Base-by-base conservation (phyloP, 1,139 yeast species). In the Yamadazyma conglobata region DNA sequence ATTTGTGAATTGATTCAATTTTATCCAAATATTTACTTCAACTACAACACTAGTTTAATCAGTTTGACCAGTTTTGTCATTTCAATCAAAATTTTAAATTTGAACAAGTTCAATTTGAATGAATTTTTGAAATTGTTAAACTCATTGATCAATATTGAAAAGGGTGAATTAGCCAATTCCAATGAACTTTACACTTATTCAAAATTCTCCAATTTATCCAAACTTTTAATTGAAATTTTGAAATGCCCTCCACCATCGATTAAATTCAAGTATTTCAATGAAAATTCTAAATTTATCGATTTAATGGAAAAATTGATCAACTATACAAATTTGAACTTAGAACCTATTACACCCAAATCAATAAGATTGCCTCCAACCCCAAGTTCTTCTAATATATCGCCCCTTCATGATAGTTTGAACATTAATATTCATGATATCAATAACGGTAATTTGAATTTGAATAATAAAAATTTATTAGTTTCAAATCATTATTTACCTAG, bases 1-100 rank as follows among this genome's bases (percentile, higher is more conserved):
- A 53, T 80, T 27, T 79, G 87, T 46, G 87, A 80, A 48, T 58
- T 80, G 43, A 68, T 78, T 34, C 79, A 77, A 42, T 79, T 80
- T 53, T 75, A 78, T 48, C 73, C 78, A 28, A 70, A 70, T 38
- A 60, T 79, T 33, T 73, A 77, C 39, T 73, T 75, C 49, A 69
- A 68, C 43, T 73, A 70, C 50, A 60, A 75, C 15, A 58, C 77
- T 13, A 71, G 79, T 19, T 72, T 77, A 39, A 67, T 79, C 38
- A 78, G 82, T 9, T 59, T 76, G 46, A 74, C 79, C 17, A 63
- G 80, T 21, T 65, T 52, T 22, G 38, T 73, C 31, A 46, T 54
- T 19, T 37, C 55, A 9, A 47, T 51, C 22, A 40, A 36, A 15
- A 42, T 43, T 7, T 45, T 57, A 29, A 50, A 53, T 17, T 53